These are phyloP conservation scores for Pyropia yezoensis DNA, from an alignment of 23 red algal genomes.

Conservation along the genomic window DNA sequence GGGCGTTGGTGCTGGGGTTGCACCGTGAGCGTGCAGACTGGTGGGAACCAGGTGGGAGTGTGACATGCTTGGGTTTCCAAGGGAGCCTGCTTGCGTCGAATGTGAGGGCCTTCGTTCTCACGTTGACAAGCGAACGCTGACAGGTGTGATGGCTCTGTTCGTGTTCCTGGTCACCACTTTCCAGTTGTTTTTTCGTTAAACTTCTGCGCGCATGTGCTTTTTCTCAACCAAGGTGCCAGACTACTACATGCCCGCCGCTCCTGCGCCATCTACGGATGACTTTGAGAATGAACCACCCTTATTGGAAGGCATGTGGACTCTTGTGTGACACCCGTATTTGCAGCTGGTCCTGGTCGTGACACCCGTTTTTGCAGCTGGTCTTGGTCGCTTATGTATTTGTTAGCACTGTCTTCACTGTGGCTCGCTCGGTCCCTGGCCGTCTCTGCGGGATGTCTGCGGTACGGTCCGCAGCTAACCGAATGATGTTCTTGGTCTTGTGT, in stretches of 20 bases:
- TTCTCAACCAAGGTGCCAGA: constrained; percentile 21
- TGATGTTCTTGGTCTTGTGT: too few relatives aligned
- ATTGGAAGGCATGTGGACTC: constrained; percentile 16
- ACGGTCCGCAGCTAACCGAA: too few relatives aligned
- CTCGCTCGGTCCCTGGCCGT: neutral
- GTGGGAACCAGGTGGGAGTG: neutral
- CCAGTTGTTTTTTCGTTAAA: too few relatives aligned
- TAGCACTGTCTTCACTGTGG: neutral
- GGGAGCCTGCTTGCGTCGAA: too few relatives aligned
- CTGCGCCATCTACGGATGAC: constrained; percentile 35
- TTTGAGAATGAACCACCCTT: constrained; percentile 91
- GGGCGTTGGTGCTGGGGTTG: neutral
- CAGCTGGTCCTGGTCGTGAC: too few relatives aligned
- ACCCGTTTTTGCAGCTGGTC: too few relatives aligned
- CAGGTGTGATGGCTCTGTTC: too few relatives aligned
- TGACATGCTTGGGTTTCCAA: neutral
- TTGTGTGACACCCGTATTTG: too few relatives aligned
- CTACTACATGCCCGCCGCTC: constrained; percentile 51
- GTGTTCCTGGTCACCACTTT: too few relatives aligned
- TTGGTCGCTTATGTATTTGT: too few relatives aligned
- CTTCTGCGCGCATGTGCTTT: neutral
- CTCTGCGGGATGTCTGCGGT: neutral
- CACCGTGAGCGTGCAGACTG: neutral
- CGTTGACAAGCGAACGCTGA: too few relatives aligned
- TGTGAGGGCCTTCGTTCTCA: too few relatives aligned